These are phyloP conservation scores for Thamnidium elegans DNA, from an alignment of 192 early-diverging fungal species.

Conservation along the genomic window DNA sequence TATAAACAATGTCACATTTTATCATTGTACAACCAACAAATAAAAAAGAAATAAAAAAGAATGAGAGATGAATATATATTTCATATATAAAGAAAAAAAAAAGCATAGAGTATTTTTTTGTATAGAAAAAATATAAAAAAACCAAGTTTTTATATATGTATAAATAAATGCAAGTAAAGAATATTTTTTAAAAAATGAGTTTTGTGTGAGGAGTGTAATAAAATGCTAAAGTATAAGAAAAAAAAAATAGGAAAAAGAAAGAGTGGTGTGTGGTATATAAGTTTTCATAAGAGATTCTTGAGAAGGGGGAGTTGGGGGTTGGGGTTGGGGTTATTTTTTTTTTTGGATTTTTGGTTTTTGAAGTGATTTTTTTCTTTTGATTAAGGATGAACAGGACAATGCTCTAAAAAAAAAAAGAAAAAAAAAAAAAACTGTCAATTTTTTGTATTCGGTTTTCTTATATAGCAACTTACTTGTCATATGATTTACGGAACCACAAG, in stretches of 20 bases:
- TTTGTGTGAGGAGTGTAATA: too few relatives aligned
- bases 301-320: neutral
- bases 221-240: neutral
- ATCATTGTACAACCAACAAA: neutral
- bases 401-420: constrained; percentile 3
- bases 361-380: neutral
- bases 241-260: neutral
- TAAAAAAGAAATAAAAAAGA: neutral
- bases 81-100: constrained; percentile 1
- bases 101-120: constrained; percentile 5
- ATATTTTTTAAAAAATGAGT: neutral
- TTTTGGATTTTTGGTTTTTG: neutral
- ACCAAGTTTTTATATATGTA: neutral
- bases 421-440: neutral
- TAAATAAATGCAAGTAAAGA: constrained; percentile 12
- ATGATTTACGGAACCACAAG: neutral
- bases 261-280: constrained; percentile 9
- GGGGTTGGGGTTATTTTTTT: neutral
- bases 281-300: constrained; percentile 8
- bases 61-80: neutral
- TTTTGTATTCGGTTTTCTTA: too few relatives aligned
- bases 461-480: constrained; percentile 3
- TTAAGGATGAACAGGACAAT: constrained; percentile 13
- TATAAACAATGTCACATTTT: too few relatives aligned
- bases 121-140: neutral